Conservation (phyloP, 106 monocot species). For the Dendrobium officinale region DNA sequence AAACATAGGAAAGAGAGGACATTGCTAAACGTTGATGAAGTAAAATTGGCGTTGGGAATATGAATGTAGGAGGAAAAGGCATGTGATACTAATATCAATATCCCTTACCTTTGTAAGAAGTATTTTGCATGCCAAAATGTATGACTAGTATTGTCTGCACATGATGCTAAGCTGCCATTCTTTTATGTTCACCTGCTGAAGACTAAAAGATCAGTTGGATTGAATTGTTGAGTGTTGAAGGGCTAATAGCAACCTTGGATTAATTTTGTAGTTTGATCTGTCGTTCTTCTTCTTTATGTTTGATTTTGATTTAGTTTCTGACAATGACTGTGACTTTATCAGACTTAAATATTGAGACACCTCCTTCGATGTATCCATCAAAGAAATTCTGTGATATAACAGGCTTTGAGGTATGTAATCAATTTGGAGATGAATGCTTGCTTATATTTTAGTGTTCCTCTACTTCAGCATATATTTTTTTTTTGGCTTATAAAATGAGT, state of each 20-base stretch:
- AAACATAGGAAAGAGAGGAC: neutral
- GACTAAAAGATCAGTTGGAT: neutral
- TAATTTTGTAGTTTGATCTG: neutral
- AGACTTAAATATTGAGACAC: slow-evolving; percentile 89
- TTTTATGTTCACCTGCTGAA: neutral
- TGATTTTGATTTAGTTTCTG: neutral
- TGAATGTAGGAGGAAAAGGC: neutral
- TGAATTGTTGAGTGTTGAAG: neutral
- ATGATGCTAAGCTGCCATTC: neutral
- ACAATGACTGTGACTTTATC: slow-evolving; percentile 2
- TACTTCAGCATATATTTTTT: too few species aligned
- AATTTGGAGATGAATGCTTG: too few species aligned
- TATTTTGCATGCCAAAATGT: neutral
- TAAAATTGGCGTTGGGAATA: neutral
- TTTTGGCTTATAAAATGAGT: too few species aligned
- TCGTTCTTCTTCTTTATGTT: neutral
- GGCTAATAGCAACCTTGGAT: neutral
- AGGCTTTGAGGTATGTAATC: slow-evolving; percentile 71
- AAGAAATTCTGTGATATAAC: slow-evolving; percentile 96
- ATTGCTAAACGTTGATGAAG: neutral
- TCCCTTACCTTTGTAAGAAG: neutral
- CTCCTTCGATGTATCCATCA: slow-evolving; percentile 85
- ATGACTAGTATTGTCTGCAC: neutral
- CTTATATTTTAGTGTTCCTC: too few species aligned
- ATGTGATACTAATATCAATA: neutral